Evolutionary conservation across 352 stramenopile species (phyloP).

Genomic region (Pythium vanterpoolii): DNA sequence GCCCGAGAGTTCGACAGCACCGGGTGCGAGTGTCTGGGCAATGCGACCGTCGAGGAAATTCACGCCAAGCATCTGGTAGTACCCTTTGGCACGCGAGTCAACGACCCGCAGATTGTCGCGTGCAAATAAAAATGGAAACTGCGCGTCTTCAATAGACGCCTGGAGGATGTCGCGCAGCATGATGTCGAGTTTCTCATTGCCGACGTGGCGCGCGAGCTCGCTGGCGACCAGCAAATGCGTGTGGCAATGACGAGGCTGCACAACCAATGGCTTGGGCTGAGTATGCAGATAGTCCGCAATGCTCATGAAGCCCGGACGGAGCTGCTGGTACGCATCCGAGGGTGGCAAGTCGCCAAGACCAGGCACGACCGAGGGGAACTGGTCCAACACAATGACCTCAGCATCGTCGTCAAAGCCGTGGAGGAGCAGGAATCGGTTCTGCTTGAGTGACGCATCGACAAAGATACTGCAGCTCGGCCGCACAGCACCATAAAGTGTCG

Average conservation of each 20-base stretch:
- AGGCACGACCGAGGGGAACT: slow-evolving; percentile 25
- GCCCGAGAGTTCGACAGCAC: slow-evolving; percentile 51
- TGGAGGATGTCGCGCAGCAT: slow-evolving; percentile 34
- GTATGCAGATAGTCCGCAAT: slow-evolving; percentile 32
- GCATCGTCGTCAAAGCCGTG: slow-evolving; percentile 46
- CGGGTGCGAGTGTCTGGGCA: slow-evolving; percentile 43
- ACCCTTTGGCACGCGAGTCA: slow-evolving; percentile 33
- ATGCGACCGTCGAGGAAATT: slow-evolving; percentile 64
- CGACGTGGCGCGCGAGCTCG: slow-evolving; percentile 26
- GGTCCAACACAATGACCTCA: slow-evolving; percentile 41
- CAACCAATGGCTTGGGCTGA: slow-evolving; percentile 22
- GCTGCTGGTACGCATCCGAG: slow-evolving; percentile 36
- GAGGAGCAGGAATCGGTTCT: slow-evolving; percentile 50
- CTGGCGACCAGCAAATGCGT: slow-evolving; percentile 33
- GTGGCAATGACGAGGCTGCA: slow-evolving; percentile 54
- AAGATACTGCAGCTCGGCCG: slow-evolving; percentile 52
- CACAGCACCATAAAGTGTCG: not conserved
- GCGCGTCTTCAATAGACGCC: slow-evolving; percentile 40
- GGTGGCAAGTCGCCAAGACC: slow-evolving; percentile 26
- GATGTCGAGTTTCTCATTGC: slow-evolving; percentile 21
- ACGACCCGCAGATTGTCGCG: slow-evolving; percentile 50
- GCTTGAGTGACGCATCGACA: slow-evolving; percentile 30
- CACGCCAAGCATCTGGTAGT: slow-evolving; percentile 53
- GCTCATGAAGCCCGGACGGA: slow-evolving; percentile 42
- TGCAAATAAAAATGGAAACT: slow-evolving; percentile 55